phyloP scores from a whole-genome alignment of 805 yeast genomes.

The Debaryomyces castellii region DNA sequence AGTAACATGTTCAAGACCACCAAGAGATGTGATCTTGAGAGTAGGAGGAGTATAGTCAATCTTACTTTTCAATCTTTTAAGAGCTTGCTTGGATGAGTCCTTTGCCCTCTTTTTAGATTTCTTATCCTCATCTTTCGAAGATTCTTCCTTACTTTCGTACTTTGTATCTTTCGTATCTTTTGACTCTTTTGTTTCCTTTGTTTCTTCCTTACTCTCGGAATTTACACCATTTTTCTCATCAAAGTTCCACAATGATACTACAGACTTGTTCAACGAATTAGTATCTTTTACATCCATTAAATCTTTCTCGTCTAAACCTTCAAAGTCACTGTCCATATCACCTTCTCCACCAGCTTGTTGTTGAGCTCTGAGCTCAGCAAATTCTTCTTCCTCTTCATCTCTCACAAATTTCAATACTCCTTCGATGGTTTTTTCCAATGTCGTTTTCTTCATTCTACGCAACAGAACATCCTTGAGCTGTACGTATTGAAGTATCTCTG shows the following conservation, averaged over 20 bases:
- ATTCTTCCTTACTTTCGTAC: slow-evolving; percentile 11
- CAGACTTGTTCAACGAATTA: slow-evolving; percentile 74
- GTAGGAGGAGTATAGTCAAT: slow-evolving; percentile 71
- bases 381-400: slow-evolving; percentile 62
- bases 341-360: slow-evolving; percentile 17
- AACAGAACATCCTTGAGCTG: slow-evolving; percentile 67
- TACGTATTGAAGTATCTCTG: slow-evolving; percentile 56
- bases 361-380: slow-evolving; percentile 30
- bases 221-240: slow-evolving; percentile 7
- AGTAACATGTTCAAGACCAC: slow-evolving; percentile 87
- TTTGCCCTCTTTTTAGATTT: slow-evolving; percentile 53
- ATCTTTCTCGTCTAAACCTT: slow-evolving; percentile 40
- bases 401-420: slow-evolving; percentile 54
- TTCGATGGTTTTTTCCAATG: slow-evolving; percentile 63
- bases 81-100: slow-evolving; percentile 34
- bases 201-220: slow-evolving; percentile 1
- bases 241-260: slow-evolving; percentile 67
- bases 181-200: slow-evolving; percentile 6
- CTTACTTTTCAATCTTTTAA: slow-evolving; percentile 34
- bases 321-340: slow-evolving; percentile 39
- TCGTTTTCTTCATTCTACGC: slow-evolving; percentile 64
- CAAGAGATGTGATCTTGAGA: slow-evolving; percentile 68
- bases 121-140: slow-evolving; percentile 24
- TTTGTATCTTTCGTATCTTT: slow-evolving; percentile 3
- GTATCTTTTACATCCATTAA: slow-evolving; percentile 65